phyloP scores from a whole-genome alignment of 2,329 filamentous ascomycete species.

The Exophiala oligosperma region DNA sequence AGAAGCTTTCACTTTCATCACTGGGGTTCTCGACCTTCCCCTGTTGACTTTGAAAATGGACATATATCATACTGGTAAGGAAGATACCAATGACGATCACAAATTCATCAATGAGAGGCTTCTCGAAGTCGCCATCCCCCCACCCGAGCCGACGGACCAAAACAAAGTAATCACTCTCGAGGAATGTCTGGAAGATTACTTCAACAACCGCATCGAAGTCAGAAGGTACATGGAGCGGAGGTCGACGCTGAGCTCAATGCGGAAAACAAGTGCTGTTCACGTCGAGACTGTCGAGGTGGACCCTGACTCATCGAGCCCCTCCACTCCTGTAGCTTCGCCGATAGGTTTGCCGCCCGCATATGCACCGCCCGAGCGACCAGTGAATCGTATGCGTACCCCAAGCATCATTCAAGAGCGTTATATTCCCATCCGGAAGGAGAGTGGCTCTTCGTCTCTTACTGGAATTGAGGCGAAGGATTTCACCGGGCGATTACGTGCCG shows the following conservation, averaged over 20 bases:
- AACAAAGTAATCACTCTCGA: conserved; percentile 76
- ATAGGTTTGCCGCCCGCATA: conserved; percentile 27
- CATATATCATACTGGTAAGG: conserved; percentile 86
- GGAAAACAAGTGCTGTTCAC: conserved; percentile 41
- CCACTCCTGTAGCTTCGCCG: conserved; percentile 36
- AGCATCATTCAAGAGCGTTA: conserved; percentile 49
- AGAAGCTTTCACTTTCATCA: conserved; percentile 93
- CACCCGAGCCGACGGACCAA: conserved; percentile 53
- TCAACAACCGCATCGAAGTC: conserved; percentile 91
- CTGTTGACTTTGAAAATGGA: conserved; percentile 90
- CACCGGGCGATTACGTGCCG: conserved; percentile 34
- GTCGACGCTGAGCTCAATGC: conserved; percentile 54
- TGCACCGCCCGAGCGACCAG: conserved; percentile 30
- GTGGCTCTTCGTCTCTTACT: conserved; percentile 37
- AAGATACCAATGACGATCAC: conserved; percentile 81
- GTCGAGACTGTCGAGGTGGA: conserved; percentile 45
- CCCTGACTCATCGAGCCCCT: conserved; percentile 26
- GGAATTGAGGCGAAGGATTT: conserved; percentile 34
- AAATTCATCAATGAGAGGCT: conserved; percentile 91
- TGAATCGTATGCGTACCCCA: conserved; percentile 33
- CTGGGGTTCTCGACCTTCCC: conserved; percentile 82
- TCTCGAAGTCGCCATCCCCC: conserved; percentile 84
- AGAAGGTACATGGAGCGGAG: conserved; percentile 69
- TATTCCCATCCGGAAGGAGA: conserved; percentile 45
- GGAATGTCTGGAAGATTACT: conserved; percentile 89